phyloP scores from a whole-genome alignment of 2,329 filamentous ascomycete species.

The Zalaria obscura region DNA sequence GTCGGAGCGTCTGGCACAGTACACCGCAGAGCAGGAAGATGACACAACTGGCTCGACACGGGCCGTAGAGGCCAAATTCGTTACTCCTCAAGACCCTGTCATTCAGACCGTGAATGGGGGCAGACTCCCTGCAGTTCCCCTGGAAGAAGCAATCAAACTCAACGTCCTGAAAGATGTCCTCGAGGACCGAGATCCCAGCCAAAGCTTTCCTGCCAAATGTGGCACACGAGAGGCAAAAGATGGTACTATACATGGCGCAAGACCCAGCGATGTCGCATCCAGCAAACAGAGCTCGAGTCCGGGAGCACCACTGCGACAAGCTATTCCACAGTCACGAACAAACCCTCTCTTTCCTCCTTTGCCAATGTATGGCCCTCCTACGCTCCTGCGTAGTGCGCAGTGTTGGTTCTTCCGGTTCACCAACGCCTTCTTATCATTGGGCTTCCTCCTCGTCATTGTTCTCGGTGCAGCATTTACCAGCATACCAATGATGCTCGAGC shows the following conservation, averaged over 20 bases:
- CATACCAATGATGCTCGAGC: constrained; percentile 37
- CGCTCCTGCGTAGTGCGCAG: constrained; percentile 49
- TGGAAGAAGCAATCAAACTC: constrained; percentile 56
- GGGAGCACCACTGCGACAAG: constrained; percentile 24
- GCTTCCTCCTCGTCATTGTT: constrained; percentile 64
- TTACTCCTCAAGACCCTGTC: constrained; percentile 58
- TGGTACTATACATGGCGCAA: constrained; percentile 23
- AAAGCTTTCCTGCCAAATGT: constrained; percentile 15
- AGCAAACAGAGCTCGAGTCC: constrained; percentile 31
- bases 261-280: constrained; percentile 20
- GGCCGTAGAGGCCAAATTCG: constrained; percentile 46
- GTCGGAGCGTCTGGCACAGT: constrained; percentile 33
- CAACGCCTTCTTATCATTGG: constrained; percentile 63
- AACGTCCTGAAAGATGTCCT: constrained; percentile 46
- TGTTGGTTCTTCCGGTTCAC: constrained; percentile 50
- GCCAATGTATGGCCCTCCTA: constrained; percentile 67
- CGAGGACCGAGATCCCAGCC: constrained; percentile 20
- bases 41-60: constrained; percentile 31
- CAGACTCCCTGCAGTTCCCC: constrained; percentile 52
- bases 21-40: constrained; percentile 22
- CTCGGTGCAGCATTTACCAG: constrained; percentile 58
- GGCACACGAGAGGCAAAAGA: constrained; percentile 26
- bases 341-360: constrained; percentile 75
- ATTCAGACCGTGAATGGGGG: constrained; percentile 54
- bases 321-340: constrained; percentile 50